Conservation (phyloP, 2,329 filamentous ascomycete species). For the Neonectria sp. region DNA sequence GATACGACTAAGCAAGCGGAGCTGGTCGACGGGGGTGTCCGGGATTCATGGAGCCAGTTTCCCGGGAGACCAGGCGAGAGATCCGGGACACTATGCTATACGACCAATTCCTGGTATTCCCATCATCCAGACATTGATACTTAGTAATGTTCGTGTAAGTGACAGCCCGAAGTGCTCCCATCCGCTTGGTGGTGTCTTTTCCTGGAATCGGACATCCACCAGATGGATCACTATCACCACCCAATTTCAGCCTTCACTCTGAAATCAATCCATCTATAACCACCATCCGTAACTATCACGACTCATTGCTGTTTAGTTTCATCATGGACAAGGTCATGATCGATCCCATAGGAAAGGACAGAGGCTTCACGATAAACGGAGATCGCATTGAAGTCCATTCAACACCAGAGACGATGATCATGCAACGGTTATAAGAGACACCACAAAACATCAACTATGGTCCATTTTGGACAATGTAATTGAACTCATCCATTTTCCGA, state of each 20-base stretch:
- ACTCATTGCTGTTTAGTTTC: not conserved
- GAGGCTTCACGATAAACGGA: conserved; percentile 14
- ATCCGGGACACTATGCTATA: too few species aligned
- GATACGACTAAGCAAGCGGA: conserved; percentile 5
- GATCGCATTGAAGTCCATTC: conserved; percentile 13
- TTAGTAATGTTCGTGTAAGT: not conserved
- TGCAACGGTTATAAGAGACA: not conserved
- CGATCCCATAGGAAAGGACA: conserved; percentile 19
- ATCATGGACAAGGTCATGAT: not conserved
- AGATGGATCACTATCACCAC: not conserved
- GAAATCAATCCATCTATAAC: not conserved
- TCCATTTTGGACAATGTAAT: not conserved
- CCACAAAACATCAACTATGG: not conserved
- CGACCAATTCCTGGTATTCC: too few species aligned
- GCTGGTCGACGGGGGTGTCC: not conserved
- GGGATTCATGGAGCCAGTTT: not conserved
- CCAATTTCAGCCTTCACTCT: not conserved
- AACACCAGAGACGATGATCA: not conserved
- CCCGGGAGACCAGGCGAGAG: not conserved
- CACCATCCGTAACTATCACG: not conserved
- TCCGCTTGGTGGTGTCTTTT: not conserved
- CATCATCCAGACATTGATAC: not conserved
- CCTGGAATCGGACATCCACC: not conserved
- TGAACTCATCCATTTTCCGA: not conserved
- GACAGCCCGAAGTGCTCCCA: too few species aligned